Evolutionary conservation across 306 rosid species (phyloP).

Genomic region (Astragalus membranaceus): DNA sequence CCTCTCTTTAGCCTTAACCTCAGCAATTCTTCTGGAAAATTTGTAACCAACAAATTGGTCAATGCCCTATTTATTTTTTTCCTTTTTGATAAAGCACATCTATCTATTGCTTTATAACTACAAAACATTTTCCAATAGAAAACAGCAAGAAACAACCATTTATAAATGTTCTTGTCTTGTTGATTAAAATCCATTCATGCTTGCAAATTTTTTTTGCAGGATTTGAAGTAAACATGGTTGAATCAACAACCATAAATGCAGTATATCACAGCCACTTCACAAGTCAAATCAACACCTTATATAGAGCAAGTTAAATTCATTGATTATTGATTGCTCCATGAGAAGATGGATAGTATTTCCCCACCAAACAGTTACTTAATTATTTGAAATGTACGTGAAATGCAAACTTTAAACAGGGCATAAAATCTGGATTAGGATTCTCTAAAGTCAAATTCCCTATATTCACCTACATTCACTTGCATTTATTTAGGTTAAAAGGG

Average conservation of each 20-base stretch:
- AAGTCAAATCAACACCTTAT: background rate
- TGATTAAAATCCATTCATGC: background rate
- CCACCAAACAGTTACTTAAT: slow-evolving; percentile 2
- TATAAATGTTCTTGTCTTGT: background rate
- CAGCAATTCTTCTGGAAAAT: slow-evolving; percentile 78
- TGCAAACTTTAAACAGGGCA: background rate
- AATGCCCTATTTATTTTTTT: background rate
- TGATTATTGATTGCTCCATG: background rate
- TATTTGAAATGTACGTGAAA: slow-evolving; percentile 1
- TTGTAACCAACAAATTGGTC: slow-evolving; percentile 4
- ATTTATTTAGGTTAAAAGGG: too few species aligned
- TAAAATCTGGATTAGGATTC: background rate
- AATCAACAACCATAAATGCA: background rate
- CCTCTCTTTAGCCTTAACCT: slow-evolving; percentile 82
- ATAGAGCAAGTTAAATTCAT: background rate
- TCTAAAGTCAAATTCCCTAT: too few species aligned
- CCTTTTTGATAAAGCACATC: background rate
- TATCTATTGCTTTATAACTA: background rate
- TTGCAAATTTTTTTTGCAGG: background rate
- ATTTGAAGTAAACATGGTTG: background rate
- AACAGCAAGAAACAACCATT: background rate
- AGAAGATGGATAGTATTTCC: background rate
- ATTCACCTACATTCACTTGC: too few species aligned
- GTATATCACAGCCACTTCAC: background rate
- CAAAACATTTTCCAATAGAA: background rate